Base-by-base conservation (phyloP, 1,139 yeast genomes). In the Pichia terricola region DNA sequence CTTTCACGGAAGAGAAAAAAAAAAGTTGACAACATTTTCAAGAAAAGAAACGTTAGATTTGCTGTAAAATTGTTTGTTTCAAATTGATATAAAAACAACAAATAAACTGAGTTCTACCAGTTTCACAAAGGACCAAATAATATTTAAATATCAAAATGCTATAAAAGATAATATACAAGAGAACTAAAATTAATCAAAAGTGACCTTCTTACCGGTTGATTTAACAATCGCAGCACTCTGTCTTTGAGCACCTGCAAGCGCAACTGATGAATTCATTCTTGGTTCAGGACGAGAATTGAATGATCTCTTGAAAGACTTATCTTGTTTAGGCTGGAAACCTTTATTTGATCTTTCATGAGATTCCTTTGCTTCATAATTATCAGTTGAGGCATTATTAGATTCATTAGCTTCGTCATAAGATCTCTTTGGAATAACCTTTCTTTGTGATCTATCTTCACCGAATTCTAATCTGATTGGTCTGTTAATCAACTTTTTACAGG, bases 361-460 rank as follows among this genome's bases (percentile, higher is more conserved):
- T 16, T 35, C 36, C 26, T n/a, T 36, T 26, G 5, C 16, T 28
- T 30, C 34, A 9, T 10, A 4, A 11, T 16, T 25, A 25, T 4
- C 7, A 10, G 11, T 9, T 16, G 34, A 8, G 11, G 11, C 28
- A 1, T 31, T 8, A 28, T 5, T n/a, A 6, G 34, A 35, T 10
- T 40, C 42, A 22, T 26, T 25, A 5, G 36, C 11, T 8, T 48
- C 45, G 5, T 47, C 48, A 35, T 43, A 43, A 6, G 46, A 28
- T 49, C 50, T 45, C 41, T 52, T 54, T 33, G 52, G 41, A 31
- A 39, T 52, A 16, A 57, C 62, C 42, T 72, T 69, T 60, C 94
- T 74, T 64, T 85, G 82, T 37, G 95, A 82, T 66, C 98, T 74
- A 62, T 91, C 97, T 65, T 91, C 96, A 53, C 98, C 98, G 56